A percentile compares a stretch with the other conserved stretches of the same genome.
Conservation (phyloP, 805 yeast species). For the Yarrowia osloensis region DNA sequence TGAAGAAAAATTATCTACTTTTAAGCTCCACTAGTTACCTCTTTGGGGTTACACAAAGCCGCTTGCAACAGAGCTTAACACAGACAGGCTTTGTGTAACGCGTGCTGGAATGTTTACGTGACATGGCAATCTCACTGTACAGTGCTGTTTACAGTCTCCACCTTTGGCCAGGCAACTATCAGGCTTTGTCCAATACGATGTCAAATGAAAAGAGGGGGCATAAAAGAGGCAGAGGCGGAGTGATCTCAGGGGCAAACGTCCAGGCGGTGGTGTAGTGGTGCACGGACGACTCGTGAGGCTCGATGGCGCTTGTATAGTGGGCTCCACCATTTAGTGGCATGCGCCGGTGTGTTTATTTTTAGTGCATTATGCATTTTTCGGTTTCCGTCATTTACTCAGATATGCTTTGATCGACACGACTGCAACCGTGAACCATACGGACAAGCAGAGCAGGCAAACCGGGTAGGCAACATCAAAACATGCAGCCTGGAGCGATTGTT, state of each 20-base stretch:
- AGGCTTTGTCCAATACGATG: slow-evolving; percentile 4
- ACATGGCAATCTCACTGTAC: not conserved
- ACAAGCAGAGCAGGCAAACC: not conserved
- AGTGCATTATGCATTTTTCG: not conserved
- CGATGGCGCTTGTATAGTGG: not conserved
- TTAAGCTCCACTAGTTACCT: not conserved
- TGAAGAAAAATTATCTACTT: not conserved
- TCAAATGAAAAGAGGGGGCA: not conserved
- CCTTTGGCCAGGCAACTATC: not conserved
- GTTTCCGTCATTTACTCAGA: not conserved
- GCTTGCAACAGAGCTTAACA: not conserved
- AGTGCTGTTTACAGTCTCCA: not conserved
- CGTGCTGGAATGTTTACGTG: slow-evolving; percentile 18
- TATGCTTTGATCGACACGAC: slow-evolving; percentile 6
- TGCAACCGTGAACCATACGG: not conserved
- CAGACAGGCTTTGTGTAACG: not conserved
- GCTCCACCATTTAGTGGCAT: not conserved
- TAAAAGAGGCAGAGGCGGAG: not conserved
- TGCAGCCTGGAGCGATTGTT: not conserved
- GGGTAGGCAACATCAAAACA: not conserved
- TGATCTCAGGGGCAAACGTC: not conserved
- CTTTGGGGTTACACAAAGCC: not conserved
- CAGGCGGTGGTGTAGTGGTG: too few species aligned
- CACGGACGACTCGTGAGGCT: too few species aligned
- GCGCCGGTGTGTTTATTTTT: slow-evolving; percentile 12